Percentiles rank a stretch among this genome's conserved stretches.
Evolutionary conservation across 345 rosid genomes (phyloP).

Genomic region (Sapria himalayana): DNA sequence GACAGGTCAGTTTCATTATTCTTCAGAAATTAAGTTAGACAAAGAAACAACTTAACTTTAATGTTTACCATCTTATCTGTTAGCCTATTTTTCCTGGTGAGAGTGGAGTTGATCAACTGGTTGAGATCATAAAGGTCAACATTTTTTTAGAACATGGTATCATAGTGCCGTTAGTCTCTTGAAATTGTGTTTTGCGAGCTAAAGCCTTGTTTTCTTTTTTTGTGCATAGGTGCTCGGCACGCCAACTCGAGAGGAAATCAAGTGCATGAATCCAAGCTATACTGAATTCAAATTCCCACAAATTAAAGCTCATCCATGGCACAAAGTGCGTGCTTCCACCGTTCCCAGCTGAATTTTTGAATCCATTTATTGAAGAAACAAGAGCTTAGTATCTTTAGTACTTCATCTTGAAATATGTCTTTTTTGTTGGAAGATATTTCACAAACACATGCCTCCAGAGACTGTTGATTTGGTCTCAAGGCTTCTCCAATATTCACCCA

Average conservation of each 20-base stretch:
- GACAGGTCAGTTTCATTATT: constrained; percentile 34
- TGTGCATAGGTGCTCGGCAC: constrained; percentile 67
- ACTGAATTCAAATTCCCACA: constrained; percentile 94
- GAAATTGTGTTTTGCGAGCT: background rate
- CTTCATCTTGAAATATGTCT: background rate
- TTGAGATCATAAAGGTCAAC: constrained; percentile 85
- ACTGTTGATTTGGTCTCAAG: constrained; percentile 96
- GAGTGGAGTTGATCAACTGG: constrained; percentile 94
- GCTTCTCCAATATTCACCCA: constrained; percentile 89
- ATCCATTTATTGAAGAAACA: background rate
- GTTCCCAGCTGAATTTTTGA: constrained; percentile 3
- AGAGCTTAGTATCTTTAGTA: constrained; percentile 1
- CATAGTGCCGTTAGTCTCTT: background rate
- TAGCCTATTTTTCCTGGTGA: constrained; percentile 97
- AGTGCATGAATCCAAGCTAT: constrained; percentile 96
- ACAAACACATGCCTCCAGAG: constrained; percentile 91
- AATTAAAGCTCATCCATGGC: constrained; percentile 99
- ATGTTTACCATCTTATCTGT: constrained; percentile 37
- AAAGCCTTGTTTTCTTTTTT: constrained; percentile 5
- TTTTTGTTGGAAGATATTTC: constrained; percentile 40
- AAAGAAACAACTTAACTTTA: background rate
- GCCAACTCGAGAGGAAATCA: constrained; percentile 94
- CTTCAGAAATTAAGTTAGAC: background rate
- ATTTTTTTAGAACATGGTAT: background rate
- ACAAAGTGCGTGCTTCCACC: constrained; percentile 69